These are phyloP conservation scores for Leucosporidium yakuticum DNA, from an alignment of 768 basidiomycete species.

Conservation along the genomic window DNA sequence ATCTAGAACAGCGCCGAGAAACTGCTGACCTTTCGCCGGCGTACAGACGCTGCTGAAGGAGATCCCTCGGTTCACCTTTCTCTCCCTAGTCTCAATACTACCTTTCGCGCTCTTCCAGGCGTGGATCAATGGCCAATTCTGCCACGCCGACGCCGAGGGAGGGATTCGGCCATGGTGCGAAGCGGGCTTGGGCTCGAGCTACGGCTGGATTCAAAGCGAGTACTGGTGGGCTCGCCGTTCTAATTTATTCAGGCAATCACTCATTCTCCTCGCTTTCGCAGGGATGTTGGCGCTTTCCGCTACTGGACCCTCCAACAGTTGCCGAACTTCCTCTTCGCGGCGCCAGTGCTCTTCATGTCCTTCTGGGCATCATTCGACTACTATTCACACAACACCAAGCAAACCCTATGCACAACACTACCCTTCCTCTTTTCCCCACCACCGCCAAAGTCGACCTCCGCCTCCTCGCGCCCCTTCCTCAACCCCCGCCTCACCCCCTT, in stretches of 20 bases:
- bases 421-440: constrained; percentile 11
- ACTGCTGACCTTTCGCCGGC: not conserved
- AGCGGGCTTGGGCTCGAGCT: constrained; percentile 59
- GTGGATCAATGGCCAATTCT: constrained; percentile 63
- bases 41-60: constrained; percentile 44
- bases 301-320: constrained; percentile 80
- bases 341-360: constrained; percentile 57
- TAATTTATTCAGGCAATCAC: not conserved
- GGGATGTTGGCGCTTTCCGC: constrained; percentile 70
- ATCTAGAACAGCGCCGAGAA: not conserved
- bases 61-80: constrained; percentile 45
- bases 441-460: not conserved
- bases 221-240: constrained; percentile 57
- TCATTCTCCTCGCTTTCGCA: constrained; percentile 14
- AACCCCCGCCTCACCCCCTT: constrained; percentile 61
- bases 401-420: constrained; percentile 41
- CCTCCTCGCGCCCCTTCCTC: constrained; percentile 43
- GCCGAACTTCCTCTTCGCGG: constrained; percentile 78
- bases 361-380: constrained; percentile 48
- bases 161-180: constrained; percentile 60
- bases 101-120: constrained; percentile 72
- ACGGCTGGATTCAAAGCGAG: constrained; percentile 67
- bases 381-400: constrained; percentile 41
- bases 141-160: constrained; percentile 41
- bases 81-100: constrained; percentile 51